Percentiles rank a stretch among this genome's conserved stretches.
Evolutionary conservation across 768 basidiomycete genomes (phyloP).

Genomic region (Agaricus sinodeliciosus): DNA sequence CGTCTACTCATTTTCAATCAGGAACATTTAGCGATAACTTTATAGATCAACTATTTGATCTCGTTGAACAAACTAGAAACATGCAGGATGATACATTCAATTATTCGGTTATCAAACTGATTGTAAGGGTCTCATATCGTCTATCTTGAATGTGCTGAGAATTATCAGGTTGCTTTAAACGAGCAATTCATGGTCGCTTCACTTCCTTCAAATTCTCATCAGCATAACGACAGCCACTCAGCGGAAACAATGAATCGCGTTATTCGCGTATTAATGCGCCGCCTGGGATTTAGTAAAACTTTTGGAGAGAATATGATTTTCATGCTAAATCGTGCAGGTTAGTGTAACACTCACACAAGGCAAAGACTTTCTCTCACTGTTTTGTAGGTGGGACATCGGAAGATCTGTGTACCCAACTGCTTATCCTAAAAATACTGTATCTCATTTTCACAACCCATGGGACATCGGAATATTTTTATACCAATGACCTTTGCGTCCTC

Average conservation of each 20-base stretch:
- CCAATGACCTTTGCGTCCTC: slow-evolving; percentile 92
- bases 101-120: slow-evolving; percentile 90
- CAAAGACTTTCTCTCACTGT: neutral
- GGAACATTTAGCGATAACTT: slow-evolving; percentile 79
- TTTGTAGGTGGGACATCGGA: slow-evolving; percentile 73
- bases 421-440: slow-evolving; percentile 92
- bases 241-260: slow-evolving; percentile 57
- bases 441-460: slow-evolving; percentile 90
- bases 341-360: slow-evolving; percentile 21
- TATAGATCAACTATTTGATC: slow-evolving; percentile 84
- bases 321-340: slow-evolving; percentile 94
- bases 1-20: slow-evolving; percentile 21
- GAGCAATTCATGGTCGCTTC: slow-evolving; percentile 98
- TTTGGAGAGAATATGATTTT: slow-evolving; percentile 99
- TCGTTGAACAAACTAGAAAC: slow-evolving; percentile 87
- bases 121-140: slow-evolving; percentile 46
- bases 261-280: slow-evolving; percentile 74
- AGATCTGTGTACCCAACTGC: slow-evolving; percentile 89
- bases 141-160: neutral
- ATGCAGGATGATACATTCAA: slow-evolving; percentile 91
- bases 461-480: slow-evolving; percentile 95
- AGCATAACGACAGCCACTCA: slow-evolving; percentile 8
- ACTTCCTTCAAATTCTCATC: slow-evolving; percentile 28
- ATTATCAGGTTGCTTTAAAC: slow-evolving; percentile 75
- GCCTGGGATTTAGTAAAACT: slow-evolving; percentile 82